Evolutionary conservation across 2,329 filamentous ascomycete species (phyloP).

Genomic region (Aspergillus latus): DNA sequence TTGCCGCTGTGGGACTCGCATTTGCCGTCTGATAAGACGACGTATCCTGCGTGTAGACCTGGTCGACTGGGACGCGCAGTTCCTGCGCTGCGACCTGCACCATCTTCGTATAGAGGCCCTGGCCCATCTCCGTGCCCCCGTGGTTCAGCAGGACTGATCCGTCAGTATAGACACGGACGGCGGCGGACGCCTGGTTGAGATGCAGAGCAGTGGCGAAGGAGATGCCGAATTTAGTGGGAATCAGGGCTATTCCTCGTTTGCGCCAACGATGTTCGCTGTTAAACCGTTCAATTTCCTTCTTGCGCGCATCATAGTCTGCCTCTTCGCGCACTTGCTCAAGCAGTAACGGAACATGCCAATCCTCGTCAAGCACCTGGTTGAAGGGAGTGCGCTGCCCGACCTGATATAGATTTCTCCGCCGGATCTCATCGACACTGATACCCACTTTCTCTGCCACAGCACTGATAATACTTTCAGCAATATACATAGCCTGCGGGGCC

Average conservation of each 20-base stretch:
- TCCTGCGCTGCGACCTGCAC: constrained; percentile 26
- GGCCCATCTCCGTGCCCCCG: constrained; percentile 29
- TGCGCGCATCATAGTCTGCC: constrained; percentile 13
- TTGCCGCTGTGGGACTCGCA: constrained; percentile 27
- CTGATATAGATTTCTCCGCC: constrained; percentile 23
- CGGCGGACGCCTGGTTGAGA: constrained; percentile 27
- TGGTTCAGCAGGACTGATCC: constrained; percentile 26
- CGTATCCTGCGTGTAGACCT: constrained; percentile 21
- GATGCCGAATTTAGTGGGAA: constrained; percentile 29
- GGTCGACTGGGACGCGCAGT: constrained; percentile 20
- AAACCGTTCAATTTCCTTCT: constrained; percentile 9
- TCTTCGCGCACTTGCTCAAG: constrained; percentile 24
- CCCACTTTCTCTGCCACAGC: constrained; percentile 23
- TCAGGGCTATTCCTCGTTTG: constrained; percentile 25
- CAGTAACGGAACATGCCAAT: constrained; percentile 27
- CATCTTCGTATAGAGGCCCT: constrained; percentile 30
- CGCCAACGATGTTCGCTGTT: constrained; percentile 23
- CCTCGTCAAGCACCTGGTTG: constrained; percentile 26
- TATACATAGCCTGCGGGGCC: constrained; percentile 27
- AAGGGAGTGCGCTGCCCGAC: constrained; percentile 24
- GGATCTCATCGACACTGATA: constrained; percentile 22
- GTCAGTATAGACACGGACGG: constrained; percentile 25
- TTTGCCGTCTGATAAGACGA: constrained; percentile 26
- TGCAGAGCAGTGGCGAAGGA: constrained; percentile 29
- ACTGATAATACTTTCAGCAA: constrained; percentile 25